phyloP scores from a whole-genome alignment of 1,139 yeast genomes.

The Eremothecium gossypii region DNA sequence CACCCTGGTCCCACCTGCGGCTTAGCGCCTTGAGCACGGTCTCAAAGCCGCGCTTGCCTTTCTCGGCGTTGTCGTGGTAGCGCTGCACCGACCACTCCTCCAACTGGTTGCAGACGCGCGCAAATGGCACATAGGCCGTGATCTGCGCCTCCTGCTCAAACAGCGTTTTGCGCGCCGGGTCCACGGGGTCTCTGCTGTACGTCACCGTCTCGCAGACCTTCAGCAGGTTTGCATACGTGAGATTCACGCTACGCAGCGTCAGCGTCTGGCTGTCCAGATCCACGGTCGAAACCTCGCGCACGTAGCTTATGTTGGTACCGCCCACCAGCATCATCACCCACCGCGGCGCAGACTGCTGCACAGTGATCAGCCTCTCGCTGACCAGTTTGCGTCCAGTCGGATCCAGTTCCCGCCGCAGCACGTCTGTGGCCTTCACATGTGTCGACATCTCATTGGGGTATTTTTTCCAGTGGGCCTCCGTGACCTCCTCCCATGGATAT shows the following conservation, averaged over 20 bases:
- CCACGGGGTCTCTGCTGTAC: constrained; percentile 57
- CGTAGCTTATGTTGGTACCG: constrained; percentile 63
- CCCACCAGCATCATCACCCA: constrained; percentile 78
- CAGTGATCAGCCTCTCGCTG: constrained; percentile 82
- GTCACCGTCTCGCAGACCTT: constrained; percentile 79
- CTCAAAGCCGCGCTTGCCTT: constrained; percentile 81
- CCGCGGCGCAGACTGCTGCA: constrained; percentile 76
- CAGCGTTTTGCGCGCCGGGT: constrained; percentile 44
- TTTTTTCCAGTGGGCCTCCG: constrained; percentile 94
- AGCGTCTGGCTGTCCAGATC: constrained; percentile 57
- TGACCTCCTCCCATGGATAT: constrained; percentile 90
- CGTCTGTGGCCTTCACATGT: constrained; percentile 94
- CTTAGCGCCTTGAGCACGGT: constrained; percentile 52
- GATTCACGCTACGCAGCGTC: constrained; percentile 74
- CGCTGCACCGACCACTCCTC: constrained; percentile 91
- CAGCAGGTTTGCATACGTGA: constrained; percentile 70
- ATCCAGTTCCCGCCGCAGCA: constrained; percentile 61
- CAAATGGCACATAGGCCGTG: constrained; percentile 70
- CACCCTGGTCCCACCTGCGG: constrained; percentile 43
- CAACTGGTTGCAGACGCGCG: constrained; percentile 63
- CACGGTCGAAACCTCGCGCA: constrained; percentile 82
- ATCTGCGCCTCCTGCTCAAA: constrained; percentile 83
- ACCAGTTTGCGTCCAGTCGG: constrained; percentile 47
- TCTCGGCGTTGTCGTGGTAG: constrained; percentile 76
- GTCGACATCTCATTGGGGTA: constrained; percentile 89